phyloP scores from a whole-genome alignment of 768 basidiomycete species.

The Trametes sanguinea region DNA sequence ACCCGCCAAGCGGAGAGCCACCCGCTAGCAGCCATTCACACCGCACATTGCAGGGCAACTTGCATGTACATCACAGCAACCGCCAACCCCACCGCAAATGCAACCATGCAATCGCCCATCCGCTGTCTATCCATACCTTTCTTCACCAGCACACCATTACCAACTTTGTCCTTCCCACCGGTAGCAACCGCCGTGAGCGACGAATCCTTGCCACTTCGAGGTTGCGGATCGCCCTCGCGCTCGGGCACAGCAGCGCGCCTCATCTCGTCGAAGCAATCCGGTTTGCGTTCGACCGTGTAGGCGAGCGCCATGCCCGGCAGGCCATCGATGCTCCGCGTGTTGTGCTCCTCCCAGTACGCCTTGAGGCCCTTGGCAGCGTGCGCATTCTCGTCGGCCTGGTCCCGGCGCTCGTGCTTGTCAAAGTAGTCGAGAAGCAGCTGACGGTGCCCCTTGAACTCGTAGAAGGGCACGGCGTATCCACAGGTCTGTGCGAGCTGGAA shows the following conservation, averaged over 20 bases:
- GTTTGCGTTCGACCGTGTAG: constrained; percentile 19
- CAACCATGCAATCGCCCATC: no score
- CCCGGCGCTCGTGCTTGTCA: constrained; percentile 44
- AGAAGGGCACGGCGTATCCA: constrained; percentile 65
- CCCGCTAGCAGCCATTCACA: no score
- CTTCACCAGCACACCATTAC: no score
- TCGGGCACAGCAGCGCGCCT: constrained; percentile 19
- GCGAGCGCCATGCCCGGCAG: constrained; percentile 49
- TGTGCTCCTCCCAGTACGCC: constrained; percentile 55
- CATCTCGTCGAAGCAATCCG: constrained; percentile 9
- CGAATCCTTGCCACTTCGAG: neutral
- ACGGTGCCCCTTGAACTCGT: constrained; percentile 57
- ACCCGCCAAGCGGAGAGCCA: no score
- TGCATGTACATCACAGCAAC: no score
- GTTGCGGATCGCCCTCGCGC: neutral
- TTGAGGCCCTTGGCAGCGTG: constrained; percentile 47
- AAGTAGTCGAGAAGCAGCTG: constrained; percentile 50
- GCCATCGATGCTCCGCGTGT: constrained; percentile 56
- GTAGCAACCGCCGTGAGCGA: no score
- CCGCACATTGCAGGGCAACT: no score
- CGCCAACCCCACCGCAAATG: no score
- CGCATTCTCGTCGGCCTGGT: constrained; percentile 33
- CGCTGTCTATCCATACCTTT: no score
- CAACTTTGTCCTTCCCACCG: no score
- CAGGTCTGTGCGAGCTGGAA: constrained; percentile 52